Percentiles rank a stretch among this genome's conserved stretches.
Conservation (phyloP, 2,329 filamentous ascomycete genomes). For the Stagonosporopsis cucurbitacearum region DNA sequence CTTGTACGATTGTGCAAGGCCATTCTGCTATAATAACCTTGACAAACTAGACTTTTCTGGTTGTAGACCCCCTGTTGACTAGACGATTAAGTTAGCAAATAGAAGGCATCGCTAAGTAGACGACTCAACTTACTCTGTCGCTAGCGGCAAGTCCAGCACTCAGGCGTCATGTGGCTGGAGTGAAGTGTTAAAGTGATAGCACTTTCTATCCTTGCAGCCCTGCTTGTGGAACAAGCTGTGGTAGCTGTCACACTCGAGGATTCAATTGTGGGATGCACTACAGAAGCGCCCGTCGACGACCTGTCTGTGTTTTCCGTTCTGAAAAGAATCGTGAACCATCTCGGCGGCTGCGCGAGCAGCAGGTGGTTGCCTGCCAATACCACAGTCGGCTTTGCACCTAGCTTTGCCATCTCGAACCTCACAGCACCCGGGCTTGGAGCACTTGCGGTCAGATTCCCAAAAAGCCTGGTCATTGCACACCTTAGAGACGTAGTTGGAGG, state of each 20-base stretch:
- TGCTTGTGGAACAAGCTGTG: neutral
- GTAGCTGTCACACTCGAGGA: neutral
- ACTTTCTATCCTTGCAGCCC: neutral
- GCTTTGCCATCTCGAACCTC: slow-evolving; percentile 8
- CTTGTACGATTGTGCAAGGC: neutral
- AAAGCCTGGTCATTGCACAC: slow-evolving; percentile 6
- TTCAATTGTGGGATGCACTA: neutral
- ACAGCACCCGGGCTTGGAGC: slow-evolving; percentile 15
- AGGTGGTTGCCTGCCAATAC: slow-evolving; percentile 1
- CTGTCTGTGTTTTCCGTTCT: neutral
- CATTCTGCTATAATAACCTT: neutral
- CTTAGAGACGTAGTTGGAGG: slow-evolving; percentile 1
- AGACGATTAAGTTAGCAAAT: neutral
- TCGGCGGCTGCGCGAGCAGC: neutral
- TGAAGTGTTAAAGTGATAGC: neutral
- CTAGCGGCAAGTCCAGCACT: neutral
- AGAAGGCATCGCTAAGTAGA: neutral
- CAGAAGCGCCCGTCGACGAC: neutral
- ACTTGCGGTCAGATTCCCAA: slow-evolving; percentile 17
- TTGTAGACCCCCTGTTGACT: neutral
- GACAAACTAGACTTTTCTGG: neutral
- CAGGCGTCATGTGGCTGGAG: neutral
- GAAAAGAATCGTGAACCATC: neutral
- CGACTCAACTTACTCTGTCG: neutral
- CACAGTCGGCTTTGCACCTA: slow-evolving; percentile 12